phyloP scores from a whole-genome alignment of 441 rosid species.

The Adansonia madagascariensis region DNA sequence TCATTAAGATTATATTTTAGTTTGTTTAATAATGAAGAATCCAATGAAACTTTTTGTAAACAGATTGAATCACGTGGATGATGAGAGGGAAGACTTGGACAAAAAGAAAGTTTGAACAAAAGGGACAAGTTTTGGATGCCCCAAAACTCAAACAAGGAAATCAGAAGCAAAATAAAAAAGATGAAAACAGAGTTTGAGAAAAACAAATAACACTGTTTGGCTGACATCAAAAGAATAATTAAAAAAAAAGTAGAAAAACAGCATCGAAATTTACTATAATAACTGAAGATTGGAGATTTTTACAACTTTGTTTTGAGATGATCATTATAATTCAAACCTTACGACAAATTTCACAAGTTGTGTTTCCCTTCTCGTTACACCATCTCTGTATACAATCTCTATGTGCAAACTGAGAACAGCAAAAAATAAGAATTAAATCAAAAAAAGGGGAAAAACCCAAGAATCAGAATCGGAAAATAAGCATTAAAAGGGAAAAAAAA shows the following conservation, averaged over 20 bases:
- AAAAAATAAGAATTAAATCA: not conserved
- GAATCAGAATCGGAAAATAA: not conserved
- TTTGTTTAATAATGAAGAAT: conserved; percentile 1
- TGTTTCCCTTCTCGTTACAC: conserved; percentile 92
- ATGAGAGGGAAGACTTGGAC: conserved; percentile 15
- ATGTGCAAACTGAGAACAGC: conserved; percentile 68
- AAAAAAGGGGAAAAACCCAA: not conserved
- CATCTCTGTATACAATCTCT: conserved; percentile 95
- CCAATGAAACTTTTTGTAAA: not conserved
- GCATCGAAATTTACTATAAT: too few species aligned
- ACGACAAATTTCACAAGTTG: conserved; percentile 87
- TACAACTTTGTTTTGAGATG: too few species aligned
- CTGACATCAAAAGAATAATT: not conserved
- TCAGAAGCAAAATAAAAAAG: not conserved
- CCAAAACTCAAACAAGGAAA: not conserved
- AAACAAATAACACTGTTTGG: not conserved
- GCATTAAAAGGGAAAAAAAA: not conserved
- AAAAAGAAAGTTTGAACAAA: conserved; percentile 23
- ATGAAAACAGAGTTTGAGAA: not conserved
- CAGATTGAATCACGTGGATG: not conserved
- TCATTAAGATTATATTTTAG: not conserved
- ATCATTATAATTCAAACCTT: conserved; percentile 48
- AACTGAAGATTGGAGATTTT: too few species aligned
- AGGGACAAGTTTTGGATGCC: conserved; percentile 18
- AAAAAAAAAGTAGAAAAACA: too few species aligned